Evolutionary conservation across 352 stramenopile genomes (phyloP).

Genomic region (Peronospora destructor): DNA sequence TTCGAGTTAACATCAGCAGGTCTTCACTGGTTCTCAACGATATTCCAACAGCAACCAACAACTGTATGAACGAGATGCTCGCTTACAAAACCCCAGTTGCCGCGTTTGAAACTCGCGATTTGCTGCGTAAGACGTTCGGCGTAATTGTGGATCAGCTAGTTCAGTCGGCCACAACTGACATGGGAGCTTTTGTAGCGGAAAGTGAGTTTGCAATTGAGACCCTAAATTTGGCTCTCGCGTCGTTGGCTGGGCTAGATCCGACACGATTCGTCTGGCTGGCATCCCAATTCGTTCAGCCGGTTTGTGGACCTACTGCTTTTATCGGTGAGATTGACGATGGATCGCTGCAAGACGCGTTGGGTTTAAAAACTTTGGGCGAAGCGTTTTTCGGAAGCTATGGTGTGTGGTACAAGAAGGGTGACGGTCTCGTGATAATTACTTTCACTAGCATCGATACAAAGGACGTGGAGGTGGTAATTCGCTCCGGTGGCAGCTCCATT

Average conservation of each 20-base stretch:
- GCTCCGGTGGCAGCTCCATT: constrained; percentile 13
- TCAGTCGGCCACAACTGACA: constrained; percentile 10
- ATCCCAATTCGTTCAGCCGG: constrained; percentile 21
- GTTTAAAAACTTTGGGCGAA: constrained; percentile 11
- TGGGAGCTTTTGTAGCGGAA: constrained; percentile 7
- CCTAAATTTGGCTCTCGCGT: constrained; percentile 12
- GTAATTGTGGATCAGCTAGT: constrained; percentile 24
- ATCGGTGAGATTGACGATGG: constrained; percentile 25
- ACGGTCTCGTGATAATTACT: constrained; percentile 16
- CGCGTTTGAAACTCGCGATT: constrained; percentile 21
- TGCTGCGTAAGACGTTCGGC: constrained; percentile 19
- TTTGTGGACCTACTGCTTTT: constrained; percentile 17
- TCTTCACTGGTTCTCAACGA: constrained; percentile 15
- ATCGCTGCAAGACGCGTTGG: constrained; percentile 18
- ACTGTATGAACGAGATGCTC: constrained; percentile 22
- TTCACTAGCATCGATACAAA: constrained; percentile 22
- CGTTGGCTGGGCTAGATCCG: constrained; percentile 13
- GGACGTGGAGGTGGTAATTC: constrained; percentile 20
- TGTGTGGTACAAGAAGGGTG: constrained; percentile 14
- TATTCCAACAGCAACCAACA: constrained; percentile 17
- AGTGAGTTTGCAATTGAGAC: constrained; percentile 11
- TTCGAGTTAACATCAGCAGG: constrained; percentile 16
- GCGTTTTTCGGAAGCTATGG: constrained; percentile 23
- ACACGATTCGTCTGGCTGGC: constrained; percentile 22
- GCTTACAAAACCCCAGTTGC: constrained; percentile 14